These are phyloP conservation scores for Umbelopsis sp. DNA, from an alignment of 192 early-diverging fungal genomes.

Conservation along the genomic window DNA sequence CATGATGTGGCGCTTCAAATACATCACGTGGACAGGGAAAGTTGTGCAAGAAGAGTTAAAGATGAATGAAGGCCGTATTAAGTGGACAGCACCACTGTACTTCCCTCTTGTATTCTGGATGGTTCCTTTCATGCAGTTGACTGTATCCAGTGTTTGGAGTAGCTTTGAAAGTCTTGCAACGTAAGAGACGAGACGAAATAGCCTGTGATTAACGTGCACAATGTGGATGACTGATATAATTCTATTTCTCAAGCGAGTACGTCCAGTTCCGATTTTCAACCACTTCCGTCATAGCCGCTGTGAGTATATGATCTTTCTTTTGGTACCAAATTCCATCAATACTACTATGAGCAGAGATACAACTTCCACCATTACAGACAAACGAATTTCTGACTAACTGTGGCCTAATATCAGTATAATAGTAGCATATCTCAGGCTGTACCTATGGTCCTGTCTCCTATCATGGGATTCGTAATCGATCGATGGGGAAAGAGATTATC, in stretches of 20 bases:
- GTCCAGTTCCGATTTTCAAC: conserved; percentile 33
- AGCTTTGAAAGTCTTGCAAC: conserved; percentile 37
- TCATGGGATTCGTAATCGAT: conserved; percentile 55
- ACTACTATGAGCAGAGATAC: too few relatives aligned
- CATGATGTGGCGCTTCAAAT: conserved; percentile 41
- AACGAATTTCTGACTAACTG: background rate
- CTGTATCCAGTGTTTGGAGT: conserved; percentile 35
- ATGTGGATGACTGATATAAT: background rate
- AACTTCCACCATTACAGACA: too few relatives aligned
- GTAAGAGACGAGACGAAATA: background rate
- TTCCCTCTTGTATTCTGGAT: conserved; percentile 34
- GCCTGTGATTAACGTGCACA: too few relatives aligned
- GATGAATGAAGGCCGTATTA: conserved; percentile 10
- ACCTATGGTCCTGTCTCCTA: conserved; percentile 54
- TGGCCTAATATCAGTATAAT: conserved; percentile 28
- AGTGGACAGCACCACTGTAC: conserved; percentile 11
- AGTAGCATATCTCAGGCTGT: conserved; percentile 56
- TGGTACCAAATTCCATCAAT: too few relatives aligned
- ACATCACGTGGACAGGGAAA: conserved; percentile 18
- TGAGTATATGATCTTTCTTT: background rate
- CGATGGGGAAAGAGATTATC: conserved; percentile 52
- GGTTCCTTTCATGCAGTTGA: conserved; percentile 28
- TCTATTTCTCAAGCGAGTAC: conserved; percentile 24
- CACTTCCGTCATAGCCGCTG: conserved; percentile 30
- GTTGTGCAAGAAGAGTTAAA: background rate